Evolutionary conservation across 129 eudicot genomes (phyloP), one percentile per base, ranked within the genome.

Genomic region (Glebionis coronaria): DNA sequence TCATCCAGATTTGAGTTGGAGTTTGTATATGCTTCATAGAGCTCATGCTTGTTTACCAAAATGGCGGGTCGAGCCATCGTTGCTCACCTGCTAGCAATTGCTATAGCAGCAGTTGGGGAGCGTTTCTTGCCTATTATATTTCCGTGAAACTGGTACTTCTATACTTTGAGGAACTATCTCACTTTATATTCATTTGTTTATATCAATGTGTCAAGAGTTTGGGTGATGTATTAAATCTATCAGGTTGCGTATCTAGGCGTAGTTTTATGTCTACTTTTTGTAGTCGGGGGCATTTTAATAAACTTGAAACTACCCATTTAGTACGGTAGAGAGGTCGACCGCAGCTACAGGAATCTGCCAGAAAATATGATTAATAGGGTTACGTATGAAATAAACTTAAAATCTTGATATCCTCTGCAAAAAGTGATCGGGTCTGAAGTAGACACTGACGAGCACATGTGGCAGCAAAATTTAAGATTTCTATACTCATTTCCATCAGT

Each of bases 241-340:
- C 84, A 88, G 96, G 96, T 92, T 68, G 98, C 96, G 69, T 92
- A 88, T 82, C 46, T 86, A 68, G 98, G 96, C 4, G 98, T 96
- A 76, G 84, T 65, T 35, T 57, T 92, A 62, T 92, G 88, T 69
- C 56, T 92, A 63, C 71, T 83, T 51, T 92, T 92, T 79, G 96
- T 95, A 3, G 83, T 76, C 31, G 31, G 98, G 98, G 60, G 84
- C 88, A 42, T 88, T 91, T 77, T 88, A 85, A 59, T 27, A 65
- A 42, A 72, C 65, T 50, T 15, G 31, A 55, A 61, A 71, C 69
- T 51, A 51, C 27, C 49, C 54, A 15, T 31, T 20, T 64, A 74
- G 65, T 52, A 35, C 44, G 11, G 60, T 25, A 45, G 77, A 70
- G 70, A 58, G 55, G 23, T 35, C 19, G 49, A 55, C 38, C 56